Evolutionary conservation across 306 rosid genomes (phyloP).

Genomic region (Cucurbita maxima): DNA sequence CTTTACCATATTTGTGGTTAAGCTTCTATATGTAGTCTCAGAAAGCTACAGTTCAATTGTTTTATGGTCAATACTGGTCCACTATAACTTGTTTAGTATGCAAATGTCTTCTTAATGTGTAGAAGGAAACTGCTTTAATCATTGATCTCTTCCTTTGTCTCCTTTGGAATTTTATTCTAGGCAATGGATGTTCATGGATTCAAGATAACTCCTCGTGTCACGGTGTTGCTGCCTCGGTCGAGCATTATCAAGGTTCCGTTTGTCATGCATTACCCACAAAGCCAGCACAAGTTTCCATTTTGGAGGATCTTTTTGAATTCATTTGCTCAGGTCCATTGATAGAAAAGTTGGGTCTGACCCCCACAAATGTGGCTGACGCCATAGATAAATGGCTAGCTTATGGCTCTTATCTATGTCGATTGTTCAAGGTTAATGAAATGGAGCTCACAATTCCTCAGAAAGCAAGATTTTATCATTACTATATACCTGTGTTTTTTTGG

Average conservation of each 20-base stretch:
- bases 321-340: constrained; percentile 79
- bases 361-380: constrained; percentile 47
- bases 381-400: constrained; percentile 65
- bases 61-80: neutral
- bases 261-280: constrained; percentile 37
- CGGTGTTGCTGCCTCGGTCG: constrained; percentile 12
- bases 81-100: neutral
- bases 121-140: neutral
- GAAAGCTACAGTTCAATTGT: neutral
- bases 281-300: constrained; percentile 57
- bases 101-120: neutral
- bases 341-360: constrained; percentile 42
- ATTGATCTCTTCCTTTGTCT: neutral
- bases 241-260: constrained; percentile 19
- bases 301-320: constrained; percentile 58
- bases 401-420: constrained; percentile 43
- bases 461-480: constrained; percentile 86
- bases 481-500: constrained; percentile 80
- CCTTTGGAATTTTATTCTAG: constrained; percentile 23
- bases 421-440: constrained; percentile 71
- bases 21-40: neutral
- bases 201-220: constrained; percentile 20
- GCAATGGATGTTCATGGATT: constrained; percentile 62
- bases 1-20: neutral
- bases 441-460: constrained; percentile 52